Evolutionary conservation across 495 filamentous ascomycete species (phyloP), one percentile per base, ranked within the genome.

Genomic region (Penicillium silybi): DNA sequence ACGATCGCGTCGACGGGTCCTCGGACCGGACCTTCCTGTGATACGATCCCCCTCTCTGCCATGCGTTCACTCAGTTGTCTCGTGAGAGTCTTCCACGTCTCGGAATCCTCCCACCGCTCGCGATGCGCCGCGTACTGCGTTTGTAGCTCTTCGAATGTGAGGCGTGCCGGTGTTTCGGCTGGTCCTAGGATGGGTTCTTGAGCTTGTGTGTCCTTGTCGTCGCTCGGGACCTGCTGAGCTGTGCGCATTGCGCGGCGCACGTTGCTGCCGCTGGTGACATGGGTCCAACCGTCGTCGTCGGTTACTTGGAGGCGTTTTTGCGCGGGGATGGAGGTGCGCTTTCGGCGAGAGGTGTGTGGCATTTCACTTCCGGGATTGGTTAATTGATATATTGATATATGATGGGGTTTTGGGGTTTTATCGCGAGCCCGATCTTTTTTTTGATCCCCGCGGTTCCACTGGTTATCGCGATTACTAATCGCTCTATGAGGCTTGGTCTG

Each of bases 241-340:
- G 53, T 52, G 25, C 53, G 49, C 23, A 56, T 43, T 43, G 49
- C 54, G 22, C 63, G 61, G 19, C 57, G 58, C 40, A 63, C 63
- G 41, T 57, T 63, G 51, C 57, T 55, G 13, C 60, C 61, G 22
- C 61, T 71, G 39, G 72, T 65, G 55, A 83, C 71, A 61, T 82
- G 80, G 26, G 79, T 80, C 80, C 80, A 84, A 68, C 80, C 80
- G 29, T 76, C 65, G 25, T 67, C 52, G 60, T 75, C 76, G 40
- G 70, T 74, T 46, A 82, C 54, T 66, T 76, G 52, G 44, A 69
- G 62, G 26, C 72, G 68, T 58, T 83, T 82, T 44, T 68, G 63
- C n/a, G 49, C 50, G 25, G 52, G 55, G 23, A 40, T 43, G 23
- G 54, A 56, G 46, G 55, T 42, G 19, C 53, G 63, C 41, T 72